These are phyloP conservation scores for Balamuthia mandrillaris DNA, from an alignment of 208 protist species.

Conservation along the genomic window DNA sequence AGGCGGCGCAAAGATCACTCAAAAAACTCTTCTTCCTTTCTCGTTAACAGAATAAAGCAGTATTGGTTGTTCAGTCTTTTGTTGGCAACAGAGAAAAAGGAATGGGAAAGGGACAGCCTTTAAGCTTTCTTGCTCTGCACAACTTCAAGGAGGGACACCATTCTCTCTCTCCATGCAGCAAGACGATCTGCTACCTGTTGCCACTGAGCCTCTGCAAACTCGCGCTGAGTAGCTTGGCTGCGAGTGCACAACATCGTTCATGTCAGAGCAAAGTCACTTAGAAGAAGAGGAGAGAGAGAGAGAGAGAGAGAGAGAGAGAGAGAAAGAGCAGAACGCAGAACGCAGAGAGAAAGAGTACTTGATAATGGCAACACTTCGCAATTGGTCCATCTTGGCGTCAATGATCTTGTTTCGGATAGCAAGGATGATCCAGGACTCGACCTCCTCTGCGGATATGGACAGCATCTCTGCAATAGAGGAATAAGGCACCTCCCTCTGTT, in stretches of 20 bases:
- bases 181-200: conserved; percentile 2
- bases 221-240: background rate
- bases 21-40: too few species aligned
- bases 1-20: too few species aligned
- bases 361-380: background rate
- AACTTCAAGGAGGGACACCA: conserved; percentile 21
- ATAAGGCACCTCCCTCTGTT: background rate
- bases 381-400: background rate
- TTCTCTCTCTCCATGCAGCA: background rate
- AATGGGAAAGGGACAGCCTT: too few species aligned
- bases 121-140: conserved; percentile 22
- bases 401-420: background rate
- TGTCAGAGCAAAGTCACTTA: too few species aligned
- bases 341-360: background rate
- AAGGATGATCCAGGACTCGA: conserved; percentile 1
- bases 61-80: too few species aligned
- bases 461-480: background rate
- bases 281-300: background rate
- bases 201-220: background rate
- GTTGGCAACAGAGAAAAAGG: too few species aligned
- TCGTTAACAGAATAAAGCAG: too few species aligned
- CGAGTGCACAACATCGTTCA: too few species aligned
- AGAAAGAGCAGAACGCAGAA: background rate
- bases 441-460: background rate
- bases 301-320: background rate